These are phyloP conservation scores for Penicillium bialowiezense DNA, from an alignment of 495 filamentous ascomycete species.

Conservation along the genomic window DNA sequence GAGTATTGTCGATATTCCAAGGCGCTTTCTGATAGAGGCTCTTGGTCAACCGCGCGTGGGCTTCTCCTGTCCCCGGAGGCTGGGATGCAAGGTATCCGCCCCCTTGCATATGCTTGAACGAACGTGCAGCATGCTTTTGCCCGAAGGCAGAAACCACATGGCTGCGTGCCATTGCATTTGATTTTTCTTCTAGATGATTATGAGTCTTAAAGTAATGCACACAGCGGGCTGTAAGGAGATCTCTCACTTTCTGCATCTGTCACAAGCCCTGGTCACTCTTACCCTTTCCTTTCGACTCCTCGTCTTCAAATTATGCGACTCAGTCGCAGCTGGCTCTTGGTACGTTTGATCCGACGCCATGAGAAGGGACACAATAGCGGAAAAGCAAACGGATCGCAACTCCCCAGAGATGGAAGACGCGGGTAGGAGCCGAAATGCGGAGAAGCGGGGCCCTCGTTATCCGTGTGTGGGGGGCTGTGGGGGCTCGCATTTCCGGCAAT, in stretches of 20 bases:
- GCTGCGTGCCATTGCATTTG: constrained; percentile 23
- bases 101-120: constrained; percentile 12
- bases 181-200: constrained; percentile 19
- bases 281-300: background rate
- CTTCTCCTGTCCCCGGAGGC: constrained; percentile 10
- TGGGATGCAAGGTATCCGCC: no score
- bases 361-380: no score
- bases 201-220: background rate
- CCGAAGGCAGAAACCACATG: constrained; percentile 22
- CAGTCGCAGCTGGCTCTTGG: no score
- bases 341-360: no score
- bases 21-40: no score
- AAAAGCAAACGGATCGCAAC: no score
- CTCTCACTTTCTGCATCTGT: constrained; percentile 17
- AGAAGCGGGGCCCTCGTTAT: background rate
- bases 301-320: background rate
- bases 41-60: background rate
- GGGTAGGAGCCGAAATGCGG: background rate
- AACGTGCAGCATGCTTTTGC: constrained; percentile 16
- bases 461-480: background rate
- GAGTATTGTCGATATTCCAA: no score
- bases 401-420: no score
- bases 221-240: no score
- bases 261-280: constrained; percentile 11
- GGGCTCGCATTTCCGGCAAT: no score